phyloP scores from a whole-genome alignment of 139 green algal species.

The Tetradesmus obliquus region DNA sequence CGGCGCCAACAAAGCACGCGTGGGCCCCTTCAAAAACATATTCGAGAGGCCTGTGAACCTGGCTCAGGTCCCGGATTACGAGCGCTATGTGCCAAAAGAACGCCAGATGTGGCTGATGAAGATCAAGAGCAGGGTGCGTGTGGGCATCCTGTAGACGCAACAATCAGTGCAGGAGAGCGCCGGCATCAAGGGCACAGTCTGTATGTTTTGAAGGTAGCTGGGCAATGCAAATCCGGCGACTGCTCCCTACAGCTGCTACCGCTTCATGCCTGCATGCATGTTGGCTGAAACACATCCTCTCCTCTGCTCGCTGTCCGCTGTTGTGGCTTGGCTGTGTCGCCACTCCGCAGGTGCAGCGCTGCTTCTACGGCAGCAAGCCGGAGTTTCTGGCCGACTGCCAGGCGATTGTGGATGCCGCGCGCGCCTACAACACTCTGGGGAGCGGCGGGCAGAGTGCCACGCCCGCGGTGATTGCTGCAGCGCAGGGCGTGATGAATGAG shows the following conservation, averaged over 20 bases:
- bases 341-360: neutral
- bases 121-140: slow-evolving; percentile 57
- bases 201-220: too few species aligned
- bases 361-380: slow-evolving; percentile 47
- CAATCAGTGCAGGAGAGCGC: neutral
- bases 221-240: too few species aligned
- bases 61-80: slow-evolving; percentile 62
- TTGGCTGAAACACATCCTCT: neutral
- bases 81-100: slow-evolving; percentile 54
- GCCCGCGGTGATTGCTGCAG: neutral
- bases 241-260: neutral
- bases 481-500: neutral
- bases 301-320: neutral
- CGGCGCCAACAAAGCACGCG: neutral
- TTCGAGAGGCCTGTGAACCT: slow-evolving; percentile 47
- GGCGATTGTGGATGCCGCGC: slow-evolving; percentile 56
- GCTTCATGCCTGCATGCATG: neutral
- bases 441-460: neutral
- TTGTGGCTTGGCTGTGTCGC: neutral
- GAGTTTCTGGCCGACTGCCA: slow-evolving; percentile 60
- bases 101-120: slow-evolving; percentile 64
- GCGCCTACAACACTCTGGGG: slow-evolving; percentile 61
- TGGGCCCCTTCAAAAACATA: neutral
- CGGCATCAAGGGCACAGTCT: neutral
- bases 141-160: too few species aligned